phyloP scores from a whole-genome alignment of 345 rosid species.

The Eucalyptus regnans region DNA sequence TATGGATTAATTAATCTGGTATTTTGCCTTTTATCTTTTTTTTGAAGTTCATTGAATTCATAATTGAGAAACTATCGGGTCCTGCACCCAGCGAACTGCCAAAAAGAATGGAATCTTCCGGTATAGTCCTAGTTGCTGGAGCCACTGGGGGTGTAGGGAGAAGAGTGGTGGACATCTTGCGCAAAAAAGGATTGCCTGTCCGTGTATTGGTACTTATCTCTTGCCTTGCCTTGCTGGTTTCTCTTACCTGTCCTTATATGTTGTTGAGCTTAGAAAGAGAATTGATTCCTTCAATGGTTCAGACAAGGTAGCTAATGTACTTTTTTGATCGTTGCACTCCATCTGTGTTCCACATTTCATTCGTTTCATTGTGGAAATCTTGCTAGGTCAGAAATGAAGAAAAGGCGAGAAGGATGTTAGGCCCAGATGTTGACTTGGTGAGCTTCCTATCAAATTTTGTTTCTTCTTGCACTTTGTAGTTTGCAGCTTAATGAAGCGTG shows the following conservation, averaged over 20 bases:
- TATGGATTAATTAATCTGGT: constrained; percentile 1
- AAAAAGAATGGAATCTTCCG: constrained; percentile 41
- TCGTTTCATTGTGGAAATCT: background rate
- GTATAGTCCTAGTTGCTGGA: constrained; percentile 68
- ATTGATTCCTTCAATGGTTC: background rate
- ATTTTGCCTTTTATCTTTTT: background rate
- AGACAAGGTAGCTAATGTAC: no score
- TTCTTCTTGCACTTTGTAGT: background rate
- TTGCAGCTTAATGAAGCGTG: background rate
- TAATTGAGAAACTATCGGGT: constrained; percentile 51
- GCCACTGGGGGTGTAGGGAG: constrained; percentile 98
- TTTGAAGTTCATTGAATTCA: constrained; percentile 52
- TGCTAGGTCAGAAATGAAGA: constrained; percentile 82
- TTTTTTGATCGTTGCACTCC: background rate
- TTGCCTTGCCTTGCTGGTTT: background rate
- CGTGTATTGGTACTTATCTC: constrained; percentile 50
- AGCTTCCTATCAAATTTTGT: background rate
- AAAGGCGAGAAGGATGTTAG: constrained; percentile 74
- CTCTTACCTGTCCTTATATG: background rate
- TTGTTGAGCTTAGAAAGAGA: background rate
- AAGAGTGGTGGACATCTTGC: constrained; percentile 61
- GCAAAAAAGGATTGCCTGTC: constrained; percentile 57
- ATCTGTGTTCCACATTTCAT: background rate
- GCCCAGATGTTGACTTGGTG: constrained; percentile 79
- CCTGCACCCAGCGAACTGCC: constrained; percentile 26